Evolutionary conservation across 2,329 filamentous ascomycete species (phyloP).

Genomic region (Parasarocladium wereldwijsianum): DNA sequence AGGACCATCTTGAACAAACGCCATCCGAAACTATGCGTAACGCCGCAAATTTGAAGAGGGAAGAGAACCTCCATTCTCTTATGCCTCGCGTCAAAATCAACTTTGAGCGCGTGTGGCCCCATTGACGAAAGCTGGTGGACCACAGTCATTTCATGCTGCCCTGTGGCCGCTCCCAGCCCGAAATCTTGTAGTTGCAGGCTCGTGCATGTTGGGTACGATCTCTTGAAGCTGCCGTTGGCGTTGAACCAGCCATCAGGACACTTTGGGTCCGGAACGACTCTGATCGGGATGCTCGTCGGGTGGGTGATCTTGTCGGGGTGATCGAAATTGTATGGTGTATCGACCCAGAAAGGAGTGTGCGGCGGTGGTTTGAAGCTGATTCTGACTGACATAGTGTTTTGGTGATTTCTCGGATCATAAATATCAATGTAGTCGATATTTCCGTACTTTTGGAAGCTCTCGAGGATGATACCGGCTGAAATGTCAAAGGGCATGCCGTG

Average conservation of each 20-base stretch:
- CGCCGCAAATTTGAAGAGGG: too few relatives aligned
- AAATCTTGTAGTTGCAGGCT: conserved; percentile 20
- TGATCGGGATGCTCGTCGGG: conserved; percentile 11
- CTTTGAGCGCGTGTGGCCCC: not conserved
- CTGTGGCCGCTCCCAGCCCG: not conserved
- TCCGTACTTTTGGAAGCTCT: conserved; percentile 36
- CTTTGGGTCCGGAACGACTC: conserved; percentile 3
- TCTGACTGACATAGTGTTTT: conserved; percentile 16
- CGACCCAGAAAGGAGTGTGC: conserved; percentile 32
- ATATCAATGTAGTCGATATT: conserved; percentile 40
- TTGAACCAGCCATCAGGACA: conserved; percentile 7
- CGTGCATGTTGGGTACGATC: conserved; percentile 19
- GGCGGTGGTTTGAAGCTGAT: conserved; percentile 47
- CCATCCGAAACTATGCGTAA: too few relatives aligned
- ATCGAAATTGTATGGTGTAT: conserved; percentile 13
- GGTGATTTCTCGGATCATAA: conserved; percentile 16
- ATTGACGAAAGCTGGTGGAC: too few relatives aligned
- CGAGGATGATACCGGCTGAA: conserved; percentile 30
- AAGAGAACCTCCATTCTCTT: too few relatives aligned
- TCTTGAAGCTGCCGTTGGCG: conserved; percentile 9
- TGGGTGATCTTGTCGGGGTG: conserved; percentile 10
- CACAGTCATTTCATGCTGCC: not conserved
- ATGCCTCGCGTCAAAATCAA: conserved; percentile 1
- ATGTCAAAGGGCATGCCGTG: conserved; percentile 18
- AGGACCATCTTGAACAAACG: conserved; percentile 31